Evolutionary conservation across 2,329 filamentous ascomycete species (phyloP).

Genomic region (Aspergillus floridensis): DNA sequence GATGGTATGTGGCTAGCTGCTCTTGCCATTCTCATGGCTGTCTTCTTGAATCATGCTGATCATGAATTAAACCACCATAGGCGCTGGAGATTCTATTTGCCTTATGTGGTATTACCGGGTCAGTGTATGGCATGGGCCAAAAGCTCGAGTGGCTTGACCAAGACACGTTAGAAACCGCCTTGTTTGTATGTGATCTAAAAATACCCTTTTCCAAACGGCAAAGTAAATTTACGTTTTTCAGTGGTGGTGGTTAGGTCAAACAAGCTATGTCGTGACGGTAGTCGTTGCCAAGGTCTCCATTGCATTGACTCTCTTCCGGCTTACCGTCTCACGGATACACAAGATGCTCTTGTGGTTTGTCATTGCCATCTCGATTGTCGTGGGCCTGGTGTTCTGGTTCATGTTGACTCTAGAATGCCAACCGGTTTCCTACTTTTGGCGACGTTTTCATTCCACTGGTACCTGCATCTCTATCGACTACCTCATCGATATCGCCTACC

Average conservation of each 20-base stretch:
- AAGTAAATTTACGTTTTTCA: constrained; percentile 8
- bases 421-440: constrained; percentile 55
- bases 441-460: constrained; percentile 20
- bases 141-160: constrained; percentile 18
- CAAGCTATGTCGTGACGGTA: constrained; percentile 52
- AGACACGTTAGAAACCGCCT: constrained; percentile 28
- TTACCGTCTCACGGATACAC: constrained; percentile 49
- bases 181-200: constrained; percentile 30
- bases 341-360: constrained; percentile 47
- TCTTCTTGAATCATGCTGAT: not conserved
- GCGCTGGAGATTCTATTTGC: constrained; percentile 35
- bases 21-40: not conserved
- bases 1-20: constrained; percentile 27
- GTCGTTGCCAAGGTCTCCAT: constrained; percentile 53
- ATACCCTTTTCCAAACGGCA: not conserved
- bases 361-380: constrained; percentile 46
- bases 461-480: constrained; percentile 16
- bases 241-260: constrained; percentile 57
- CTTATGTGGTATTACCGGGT: constrained; percentile 34
- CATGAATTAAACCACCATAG: constrained; percentile 16
- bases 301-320: constrained; percentile 53
- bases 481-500: constrained; percentile 44
- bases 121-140: constrained; percentile 34
- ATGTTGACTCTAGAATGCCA: constrained; percentile 54
- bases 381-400: constrained; percentile 51